Evolutionary conservation across 768 basidiomycete genomes (phyloP).

Genomic region (Termitomyces sp.): DNA sequence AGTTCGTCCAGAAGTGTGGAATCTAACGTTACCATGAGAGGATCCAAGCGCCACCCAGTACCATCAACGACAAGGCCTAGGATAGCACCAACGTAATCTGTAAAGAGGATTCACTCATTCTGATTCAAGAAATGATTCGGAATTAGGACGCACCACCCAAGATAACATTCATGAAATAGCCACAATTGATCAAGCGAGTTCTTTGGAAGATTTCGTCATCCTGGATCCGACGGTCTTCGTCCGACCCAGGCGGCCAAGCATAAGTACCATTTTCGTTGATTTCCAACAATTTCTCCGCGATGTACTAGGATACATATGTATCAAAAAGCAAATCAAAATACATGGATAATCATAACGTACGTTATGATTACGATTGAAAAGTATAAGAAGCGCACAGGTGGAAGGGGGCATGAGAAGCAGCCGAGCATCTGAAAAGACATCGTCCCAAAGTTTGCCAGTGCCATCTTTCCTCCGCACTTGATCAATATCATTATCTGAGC

Average conservation of each 20-base stretch:
- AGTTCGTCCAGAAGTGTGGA: neutral
- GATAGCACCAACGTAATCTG: conserved; percentile 72
- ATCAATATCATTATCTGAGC: conserved; percentile 37
- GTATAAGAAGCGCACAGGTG: conserved; percentile 57
- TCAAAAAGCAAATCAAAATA: neutral
- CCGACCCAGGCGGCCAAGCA: conserved; percentile 17
- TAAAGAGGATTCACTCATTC: neutral
- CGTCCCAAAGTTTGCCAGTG: conserved; percentile 58
- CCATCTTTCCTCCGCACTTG: conserved; percentile 58
- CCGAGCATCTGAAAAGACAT: conserved; percentile 64
- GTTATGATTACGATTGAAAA: conserved; percentile 72
- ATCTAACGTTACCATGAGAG: conserved; percentile 44
- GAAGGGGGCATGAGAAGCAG: conserved; percentile 71
- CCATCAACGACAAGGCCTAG: conserved; percentile 65
- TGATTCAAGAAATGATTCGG: neutral
- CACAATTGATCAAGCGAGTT: conserved; percentile 68
- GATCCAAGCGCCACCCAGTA: conserved; percentile 60
- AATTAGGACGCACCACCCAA: conserved; percentile 34
- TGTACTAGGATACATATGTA: conserved; percentile 39
- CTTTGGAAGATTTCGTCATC: conserved; percentile 78
- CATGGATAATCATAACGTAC: conserved; percentile 28
- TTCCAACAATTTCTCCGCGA: conserved; percentile 58
- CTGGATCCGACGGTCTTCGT: conserved; percentile 32
- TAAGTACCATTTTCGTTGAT: conserved; percentile 64
- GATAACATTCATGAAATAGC: conserved; percentile 65